Percentiles rank a stretch among this genome's conserved stretches.
Conservation (phyloP, 306 rosid genomes). For the Senna tora region DNA sequence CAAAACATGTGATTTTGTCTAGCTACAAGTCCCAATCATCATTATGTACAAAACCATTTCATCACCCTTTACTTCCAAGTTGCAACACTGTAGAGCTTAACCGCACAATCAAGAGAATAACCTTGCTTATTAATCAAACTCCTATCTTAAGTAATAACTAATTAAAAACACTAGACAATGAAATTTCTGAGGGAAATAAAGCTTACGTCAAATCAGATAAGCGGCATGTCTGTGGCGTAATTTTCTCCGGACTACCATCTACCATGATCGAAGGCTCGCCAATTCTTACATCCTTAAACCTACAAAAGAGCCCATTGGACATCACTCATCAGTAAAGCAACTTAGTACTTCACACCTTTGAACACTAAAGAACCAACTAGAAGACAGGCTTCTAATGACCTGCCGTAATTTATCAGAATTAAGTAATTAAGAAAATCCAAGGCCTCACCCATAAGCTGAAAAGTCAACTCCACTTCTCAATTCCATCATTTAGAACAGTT, state of each 20-base stretch:
- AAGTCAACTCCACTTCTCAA: conserved; percentile 17
- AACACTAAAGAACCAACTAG: conserved; percentile 24
- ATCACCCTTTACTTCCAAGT: neutral
- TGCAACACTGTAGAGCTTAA: conserved; percentile 22
- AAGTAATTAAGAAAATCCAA: conserved; percentile 3
- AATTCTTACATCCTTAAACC: conserved; percentile 70
- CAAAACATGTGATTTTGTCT: conserved; percentile 15
- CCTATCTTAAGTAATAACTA: conserved; percentile 8
- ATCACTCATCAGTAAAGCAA: conserved; percentile 34
- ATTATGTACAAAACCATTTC: neutral
- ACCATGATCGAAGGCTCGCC: conserved; percentile 58
- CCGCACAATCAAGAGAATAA: conserved; percentile 14
- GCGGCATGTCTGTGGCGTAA: conserved; percentile 79
- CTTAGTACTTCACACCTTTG: neutral
- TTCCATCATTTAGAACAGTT: neutral
- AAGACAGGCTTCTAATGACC: conserved; percentile 1
- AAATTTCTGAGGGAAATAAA: conserved; percentile 13
- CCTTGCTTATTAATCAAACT: conserved; percentile 17
- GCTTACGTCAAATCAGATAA: conserved; percentile 81
- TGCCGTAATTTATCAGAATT: conserved; percentile 5
- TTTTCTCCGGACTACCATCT: conserved; percentile 51
- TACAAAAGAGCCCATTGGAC: conserved; percentile 39
- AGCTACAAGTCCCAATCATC: conserved; percentile 8
- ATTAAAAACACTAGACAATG: conserved; percentile 1
- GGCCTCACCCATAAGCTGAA: conserved; percentile 21